phyloP scores from a whole-genome alignment of 2,329 filamentous ascomycete genomes.

The Metarhizium robertsii region DNA sequence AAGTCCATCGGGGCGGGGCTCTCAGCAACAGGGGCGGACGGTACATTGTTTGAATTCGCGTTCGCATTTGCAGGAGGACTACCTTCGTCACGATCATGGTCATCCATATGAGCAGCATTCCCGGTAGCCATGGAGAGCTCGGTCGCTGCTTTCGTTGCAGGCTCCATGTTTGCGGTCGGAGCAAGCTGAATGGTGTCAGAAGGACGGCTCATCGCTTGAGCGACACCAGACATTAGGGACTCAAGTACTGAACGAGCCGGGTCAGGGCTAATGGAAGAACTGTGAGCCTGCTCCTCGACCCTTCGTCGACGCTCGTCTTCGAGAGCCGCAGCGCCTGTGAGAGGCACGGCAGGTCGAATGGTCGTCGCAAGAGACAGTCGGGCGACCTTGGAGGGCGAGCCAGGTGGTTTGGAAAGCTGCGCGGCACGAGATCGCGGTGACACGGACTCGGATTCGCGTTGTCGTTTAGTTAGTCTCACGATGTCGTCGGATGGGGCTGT shows the following conservation, averaged over 20 bases:
- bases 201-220: conserved; percentile 45
- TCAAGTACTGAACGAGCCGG: conserved; percentile 43
- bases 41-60: conserved; percentile 33
- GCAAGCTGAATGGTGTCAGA: conserved; percentile 39
- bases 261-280: conserved; percentile 40
- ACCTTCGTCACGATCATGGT: conserved; percentile 33
- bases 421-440: conserved; percentile 23
- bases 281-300: conserved; percentile 25
- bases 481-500: conserved; percentile 30
- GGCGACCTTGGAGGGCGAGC: conserved; percentile 45
- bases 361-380: conserved; percentile 35
- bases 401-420: conserved; percentile 25
- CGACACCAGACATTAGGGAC: conserved; percentile 43
- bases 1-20: conserved; percentile 48
- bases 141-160: conserved; percentile 27
- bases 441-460: conserved; percentile 36
- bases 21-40: conserved; percentile 34
- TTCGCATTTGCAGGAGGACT: conserved; percentile 19
- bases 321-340: conserved; percentile 45
- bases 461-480: conserved; percentile 33
- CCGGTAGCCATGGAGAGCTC: conserved; percentile 23
- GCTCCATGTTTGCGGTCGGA: conserved; percentile 34
- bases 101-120: conserved; percentile 25
- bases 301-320: conserved; percentile 43
- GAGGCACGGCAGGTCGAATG: conserved; percentile 33